Percentiles rank a stretch among this genome's conserved stretches.
Evolutionary conservation across 2,329 filamentous ascomycete genomes (phyloP).

Genomic region (Lojkania enalia): DNA sequence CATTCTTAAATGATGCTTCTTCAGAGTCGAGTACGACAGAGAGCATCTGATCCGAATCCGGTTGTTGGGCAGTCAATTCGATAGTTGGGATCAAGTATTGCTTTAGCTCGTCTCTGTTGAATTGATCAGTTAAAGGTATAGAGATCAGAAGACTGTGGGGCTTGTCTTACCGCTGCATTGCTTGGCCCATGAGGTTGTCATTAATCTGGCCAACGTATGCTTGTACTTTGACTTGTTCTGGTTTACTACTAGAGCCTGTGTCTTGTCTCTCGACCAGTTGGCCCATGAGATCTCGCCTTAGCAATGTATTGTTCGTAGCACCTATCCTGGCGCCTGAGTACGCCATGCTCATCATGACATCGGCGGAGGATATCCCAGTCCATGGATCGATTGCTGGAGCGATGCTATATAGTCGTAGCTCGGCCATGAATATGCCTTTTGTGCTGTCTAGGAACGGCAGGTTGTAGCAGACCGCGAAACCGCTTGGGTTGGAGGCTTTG

Average conservation of each 20-base stretch:
- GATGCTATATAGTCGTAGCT: constrained; percentile 74
- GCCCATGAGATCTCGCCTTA: constrained; percentile 35
- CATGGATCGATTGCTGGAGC: constrained; percentile 59
- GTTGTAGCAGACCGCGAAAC: constrained; percentile 82
- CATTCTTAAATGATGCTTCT: constrained; percentile 71
- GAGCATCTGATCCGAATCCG: constrained; percentile 52
- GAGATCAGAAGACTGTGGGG: too few relatives aligned
- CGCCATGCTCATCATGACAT: constrained; percentile 48
- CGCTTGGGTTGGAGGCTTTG: constrained; percentile 70
- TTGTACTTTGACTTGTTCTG: constrained; percentile 60
- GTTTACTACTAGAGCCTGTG: constrained; percentile 18
- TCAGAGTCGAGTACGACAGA: constrained; percentile 68
- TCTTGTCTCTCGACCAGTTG: constrained; percentile 34
- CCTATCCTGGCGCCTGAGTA: constrained; percentile 50
- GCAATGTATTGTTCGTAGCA: constrained; percentile 38
- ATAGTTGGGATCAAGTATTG: constrained; percentile 69
- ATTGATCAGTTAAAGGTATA: constrained; percentile 25
- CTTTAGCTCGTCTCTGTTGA: constrained; percentile 60
- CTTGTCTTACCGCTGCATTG: constrained; percentile 66
- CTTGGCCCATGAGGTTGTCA: constrained; percentile 55
- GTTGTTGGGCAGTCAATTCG: constrained; percentile 61
- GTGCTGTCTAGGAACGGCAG: constrained; percentile 68
- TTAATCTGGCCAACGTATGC: constrained; percentile 72
- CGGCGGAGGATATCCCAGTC: constrained; percentile 43
- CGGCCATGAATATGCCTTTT: constrained; percentile 74